Evolutionary conservation across 805 yeast genomes (phyloP).

Genomic region (Blastobotrys parvus): DNA sequence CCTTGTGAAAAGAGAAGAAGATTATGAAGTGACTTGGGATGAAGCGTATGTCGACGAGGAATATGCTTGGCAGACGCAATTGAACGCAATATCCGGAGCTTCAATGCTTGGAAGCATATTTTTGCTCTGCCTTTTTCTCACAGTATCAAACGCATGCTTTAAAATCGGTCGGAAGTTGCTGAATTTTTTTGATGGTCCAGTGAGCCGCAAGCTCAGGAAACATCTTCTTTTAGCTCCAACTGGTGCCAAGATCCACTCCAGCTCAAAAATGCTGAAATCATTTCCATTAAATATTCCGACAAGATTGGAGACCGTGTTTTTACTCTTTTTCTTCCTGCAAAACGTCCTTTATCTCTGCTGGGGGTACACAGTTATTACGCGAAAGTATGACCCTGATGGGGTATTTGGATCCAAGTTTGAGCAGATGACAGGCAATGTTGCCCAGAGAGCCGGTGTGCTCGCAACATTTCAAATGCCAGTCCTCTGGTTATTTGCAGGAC

Average conservation of each 20-base stretch:
- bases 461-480: slow-evolving; percentile 41
- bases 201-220: slow-evolving; percentile 7
- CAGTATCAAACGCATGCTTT: too few species aligned
- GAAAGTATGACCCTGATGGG: background rate
- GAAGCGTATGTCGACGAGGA: too few species aligned
- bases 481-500: slow-evolving; percentile 52
- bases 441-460: slow-evolving; percentile 33
- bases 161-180: too few species aligned
- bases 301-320: slow-evolving; percentile 28
- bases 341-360: slow-evolving; percentile 22
- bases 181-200: background rate
- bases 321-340: slow-evolving; percentile 26
- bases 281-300: slow-evolving; percentile 26
- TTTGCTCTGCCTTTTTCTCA: too few species aligned
- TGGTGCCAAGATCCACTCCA: slow-evolving; percentile 20
- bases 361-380: slow-evolving; percentile 14
- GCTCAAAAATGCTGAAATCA: slow-evolving; percentile 12
- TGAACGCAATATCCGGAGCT: too few species aligned
- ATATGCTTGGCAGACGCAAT: too few species aligned
- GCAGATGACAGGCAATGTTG: slow-evolving; percentile 18
- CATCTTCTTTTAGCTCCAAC: slow-evolving; percentile 23
- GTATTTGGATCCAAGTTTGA: background rate
- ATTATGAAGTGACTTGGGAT: too few species aligned
- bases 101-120: too few species aligned
- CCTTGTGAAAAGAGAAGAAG: too few species aligned